phyloP scores from a whole-genome alignment of 768 basidiomycete species.

The Suillus clintonianus region DNA sequence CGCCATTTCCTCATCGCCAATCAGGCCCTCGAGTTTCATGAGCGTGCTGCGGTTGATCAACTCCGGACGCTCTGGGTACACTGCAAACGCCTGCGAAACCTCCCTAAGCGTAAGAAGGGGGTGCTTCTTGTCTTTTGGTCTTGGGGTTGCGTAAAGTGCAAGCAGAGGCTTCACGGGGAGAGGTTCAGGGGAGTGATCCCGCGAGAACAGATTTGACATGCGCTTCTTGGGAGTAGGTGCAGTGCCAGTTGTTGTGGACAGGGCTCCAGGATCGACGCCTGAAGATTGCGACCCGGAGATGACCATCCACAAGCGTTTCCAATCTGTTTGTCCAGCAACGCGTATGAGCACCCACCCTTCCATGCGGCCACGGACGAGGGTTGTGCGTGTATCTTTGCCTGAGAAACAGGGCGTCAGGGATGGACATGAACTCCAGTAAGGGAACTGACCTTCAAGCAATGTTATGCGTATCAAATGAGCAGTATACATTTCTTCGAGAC shows the following conservation, averaged over 20 bases:
- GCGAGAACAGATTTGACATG: constrained; percentile 64
- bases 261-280: constrained; percentile 27
- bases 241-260: constrained; percentile 9
- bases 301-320: constrained; percentile 90
- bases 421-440: constrained; percentile 17
- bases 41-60: constrained; percentile 86
- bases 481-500: constrained; percentile 96
- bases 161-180: constrained; percentile 44
- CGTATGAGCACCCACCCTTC: constrained; percentile 93
- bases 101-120: constrained; percentile 67
- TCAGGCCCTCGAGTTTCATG: constrained; percentile 86
- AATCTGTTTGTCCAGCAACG: constrained; percentile 95
- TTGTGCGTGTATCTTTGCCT: constrained; percentile 57
- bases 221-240: constrained; percentile 44
- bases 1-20: constrained; percentile 77
- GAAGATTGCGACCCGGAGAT: constrained; percentile 48
- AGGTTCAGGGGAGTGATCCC: constrained; percentile 40
- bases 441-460: constrained; percentile 46
- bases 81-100: constrained; percentile 86
- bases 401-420: constrained; percentile 23
- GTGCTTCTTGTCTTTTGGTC: constrained; percentile 74
- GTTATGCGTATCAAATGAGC: constrained; percentile 87
- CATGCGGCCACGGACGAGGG: constrained; percentile 70
- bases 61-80: constrained; percentile 95
- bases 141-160: constrained; percentile 61